These are phyloP conservation scores for Ascochyta viciae-villosae DNA, from an alignment of 2,329 filamentous ascomycete genomes.

Conservation along the genomic window DNA sequence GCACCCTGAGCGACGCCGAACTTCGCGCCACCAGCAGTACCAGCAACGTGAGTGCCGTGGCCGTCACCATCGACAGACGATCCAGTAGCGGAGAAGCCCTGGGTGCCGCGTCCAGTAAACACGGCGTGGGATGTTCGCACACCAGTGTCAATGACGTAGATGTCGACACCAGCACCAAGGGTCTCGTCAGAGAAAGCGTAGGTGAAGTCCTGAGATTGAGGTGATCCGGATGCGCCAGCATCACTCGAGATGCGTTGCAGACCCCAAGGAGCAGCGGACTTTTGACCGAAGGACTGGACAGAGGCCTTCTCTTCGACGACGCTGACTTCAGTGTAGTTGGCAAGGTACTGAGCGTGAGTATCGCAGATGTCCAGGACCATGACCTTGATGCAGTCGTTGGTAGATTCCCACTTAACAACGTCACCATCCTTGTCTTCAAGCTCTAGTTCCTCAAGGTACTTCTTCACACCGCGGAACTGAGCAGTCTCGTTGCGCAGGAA, in stretches of 20 bases:
- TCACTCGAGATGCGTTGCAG: slow-evolving; percentile 54
- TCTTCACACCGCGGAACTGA: slow-evolving; percentile 2
- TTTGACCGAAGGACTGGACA: slow-evolving; percentile 41
- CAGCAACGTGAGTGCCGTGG: slow-evolving; percentile 58
- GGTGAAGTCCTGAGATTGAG: slow-evolving; percentile 47
- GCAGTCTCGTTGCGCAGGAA: slow-evolving; percentile 29
- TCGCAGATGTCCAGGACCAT: slow-evolving; percentile 52
- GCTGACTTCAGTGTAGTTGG: slow-evolving; percentile 50
- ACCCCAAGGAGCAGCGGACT: slow-evolving; percentile 54
- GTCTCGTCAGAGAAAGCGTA: slow-evolving; percentile 50
- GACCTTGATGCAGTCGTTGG: slow-evolving; percentile 50
- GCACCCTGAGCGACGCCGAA: slow-evolving; percentile 58
- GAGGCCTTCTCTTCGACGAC: slow-evolving; percentile 52
- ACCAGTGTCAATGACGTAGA: slow-evolving; percentile 60
- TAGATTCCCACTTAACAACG: slow-evolving; percentile 45
- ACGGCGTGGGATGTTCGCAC: slow-evolving; percentile 54
- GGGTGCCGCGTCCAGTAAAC: slow-evolving; percentile 53
- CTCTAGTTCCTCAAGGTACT: slow-evolving; percentile 27
- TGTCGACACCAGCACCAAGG: slow-evolving; percentile 54
- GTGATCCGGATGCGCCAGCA: slow-evolving; percentile 41
- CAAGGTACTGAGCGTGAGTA: slow-evolving; percentile 49
- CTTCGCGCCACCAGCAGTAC: slow-evolving; percentile 53
- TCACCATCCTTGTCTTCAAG: slow-evolving; percentile 45
- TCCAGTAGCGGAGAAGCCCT: slow-evolving; percentile 51
- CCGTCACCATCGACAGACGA: slow-evolving; percentile 52